Base-by-base conservation (phyloP, 192 early-diverging fungal species). In the Linnemannia zychae region DNA sequence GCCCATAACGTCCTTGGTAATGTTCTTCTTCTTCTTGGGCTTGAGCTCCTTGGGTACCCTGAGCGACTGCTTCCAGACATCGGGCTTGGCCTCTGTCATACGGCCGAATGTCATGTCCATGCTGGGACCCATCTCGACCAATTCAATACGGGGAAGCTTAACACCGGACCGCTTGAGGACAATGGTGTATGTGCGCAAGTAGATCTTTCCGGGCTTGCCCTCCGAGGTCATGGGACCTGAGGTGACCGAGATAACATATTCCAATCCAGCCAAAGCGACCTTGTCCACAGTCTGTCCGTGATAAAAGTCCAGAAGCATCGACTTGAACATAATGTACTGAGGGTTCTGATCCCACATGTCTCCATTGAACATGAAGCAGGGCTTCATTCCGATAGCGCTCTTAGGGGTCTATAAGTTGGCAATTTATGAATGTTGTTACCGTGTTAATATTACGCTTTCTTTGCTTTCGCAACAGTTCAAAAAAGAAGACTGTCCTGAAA, bases 101-200 rank as follows among this genome's bases (percentile, higher is more conserved):
- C 98, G 91, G 52, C 97, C 91, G 46, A 98, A 82, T 15, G 84
- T 90, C 78, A 99, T 93, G 72, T 98, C 97, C 74, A 96, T 82
- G 38, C 92, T 87, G 1, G 98, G 98, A 7, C 98, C 98, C 96
- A 98, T 98, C 81, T 98, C 96, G 70, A 93, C 90, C 60, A 99
- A 87, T 90, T 99, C 97, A 20, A 99, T 94, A 66, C 97, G 89
- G 17, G 98, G 98, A 74, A 95, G 88, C 80, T 95, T 93, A 52
- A 92, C 91, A 24, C 96, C 98, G 24, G 93, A 95, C 77, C 99
- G 98, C 87, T 97, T 98, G 91, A 98, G 87, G 34, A 92, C 87
- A 33, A 95, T 91, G 22, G 93, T 95, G 82, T 98, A 99, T 11
- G 91, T 92, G 46, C 97, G 91, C 74, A 99, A 92, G 88, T 94